Conservation (phyloP, 148 eudicot genomes). For the Euryodendron excelsum region DNA sequence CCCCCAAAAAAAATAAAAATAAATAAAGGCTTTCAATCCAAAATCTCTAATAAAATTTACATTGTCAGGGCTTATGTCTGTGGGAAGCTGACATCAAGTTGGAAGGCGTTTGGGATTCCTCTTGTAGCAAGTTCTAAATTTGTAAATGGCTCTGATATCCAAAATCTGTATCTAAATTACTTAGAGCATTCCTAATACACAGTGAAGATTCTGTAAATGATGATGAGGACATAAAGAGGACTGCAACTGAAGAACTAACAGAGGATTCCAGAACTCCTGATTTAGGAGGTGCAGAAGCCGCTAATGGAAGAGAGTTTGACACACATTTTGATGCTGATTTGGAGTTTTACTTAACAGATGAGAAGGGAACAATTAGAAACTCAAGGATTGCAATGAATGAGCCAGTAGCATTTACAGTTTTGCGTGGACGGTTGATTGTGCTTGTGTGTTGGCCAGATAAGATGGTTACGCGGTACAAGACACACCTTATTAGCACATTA, state of each 20-base stretch:
- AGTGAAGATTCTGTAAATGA: slow-evolving; percentile 33
- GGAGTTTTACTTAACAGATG: slow-evolving; percentile 66
- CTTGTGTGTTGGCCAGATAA: slow-evolving; percentile 75
- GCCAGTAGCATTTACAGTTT: slow-evolving; percentile 33
- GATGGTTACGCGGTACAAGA: slow-evolving; percentile 59
- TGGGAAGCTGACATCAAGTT: slow-evolving; percentile 56
- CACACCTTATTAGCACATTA: slow-evolving; percentile 49
- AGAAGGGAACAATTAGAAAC: slow-evolving; percentile 53
- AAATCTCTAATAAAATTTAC: slow-evolving; percentile 13
- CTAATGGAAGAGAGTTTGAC: slow-evolving; percentile 31
- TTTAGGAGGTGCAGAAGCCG: slow-evolving; percentile 28
- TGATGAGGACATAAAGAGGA: slow-evolving; percentile 28
- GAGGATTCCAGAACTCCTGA: slow-evolving; percentile 24
- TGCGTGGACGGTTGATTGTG: slow-evolving; percentile 48
- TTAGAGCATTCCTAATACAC: slow-evolving; percentile 56
- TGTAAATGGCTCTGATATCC: slow-evolving; percentile 65
- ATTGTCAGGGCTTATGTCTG: slow-evolving; percentile 48
- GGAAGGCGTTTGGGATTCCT: slow-evolving; percentile 88
- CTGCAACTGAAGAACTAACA: slow-evolving; percentile 25
- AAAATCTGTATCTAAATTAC: slow-evolving; percentile 51
- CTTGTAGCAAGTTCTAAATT: slow-evolving; percentile 52
- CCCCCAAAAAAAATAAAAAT: background rate
- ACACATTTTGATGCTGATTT: slow-evolving; percentile 37
- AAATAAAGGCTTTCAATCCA: too few species aligned
- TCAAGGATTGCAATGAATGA: slow-evolving; percentile 59